Evolutionary conservation across 2,329 filamentous ascomycete species (phyloP).

Genomic region (Colletotrichum sp.): DNA sequence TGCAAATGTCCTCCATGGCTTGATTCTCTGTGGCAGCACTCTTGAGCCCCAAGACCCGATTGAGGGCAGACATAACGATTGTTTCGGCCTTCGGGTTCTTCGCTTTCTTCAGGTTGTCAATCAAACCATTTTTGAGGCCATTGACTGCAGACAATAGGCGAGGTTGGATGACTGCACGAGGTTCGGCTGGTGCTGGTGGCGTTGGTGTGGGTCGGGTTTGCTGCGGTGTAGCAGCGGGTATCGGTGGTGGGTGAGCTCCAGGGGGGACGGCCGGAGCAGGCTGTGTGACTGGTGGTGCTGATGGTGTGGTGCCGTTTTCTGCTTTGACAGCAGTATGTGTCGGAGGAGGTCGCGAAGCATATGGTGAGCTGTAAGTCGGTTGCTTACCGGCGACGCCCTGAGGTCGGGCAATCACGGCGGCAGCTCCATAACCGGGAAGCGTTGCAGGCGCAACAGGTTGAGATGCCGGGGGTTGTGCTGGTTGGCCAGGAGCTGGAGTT

Average conservation of each 20-base stretch:
- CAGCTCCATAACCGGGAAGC: conserved; percentile 27
- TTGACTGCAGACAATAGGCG: conserved; percentile 46
- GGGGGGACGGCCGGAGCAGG: conserved; percentile 10
- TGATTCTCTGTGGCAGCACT: conserved; percentile 47
- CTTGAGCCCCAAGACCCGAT: conserved; percentile 54
- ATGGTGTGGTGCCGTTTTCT: conserved; percentile 19
- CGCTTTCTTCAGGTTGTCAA: conserved; percentile 48
- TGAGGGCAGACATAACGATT: conserved; percentile 58
- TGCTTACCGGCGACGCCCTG: conserved; percentile 25
- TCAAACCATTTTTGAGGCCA: conserved; percentile 51
- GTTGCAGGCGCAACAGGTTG: conserved; percentile 28
- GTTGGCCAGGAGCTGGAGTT: conserved; percentile 18
- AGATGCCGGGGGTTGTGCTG: conserved; percentile 24
- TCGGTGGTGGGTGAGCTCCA: conserved; percentile 9
- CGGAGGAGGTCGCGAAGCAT: conserved; percentile 29
- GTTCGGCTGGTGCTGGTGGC: conserved; percentile 12
- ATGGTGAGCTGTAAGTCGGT: conserved; percentile 34
- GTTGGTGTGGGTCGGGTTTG: conserved; percentile 18
- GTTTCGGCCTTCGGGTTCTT: conserved; percentile 47
- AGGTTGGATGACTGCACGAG: conserved; percentile 47
- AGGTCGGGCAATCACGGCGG: conserved; percentile 21
- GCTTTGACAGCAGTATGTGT: conserved; percentile 21
- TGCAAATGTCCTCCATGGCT: conserved; percentile 51
- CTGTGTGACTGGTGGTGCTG: neutral
- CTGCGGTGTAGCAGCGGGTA: conserved; percentile 11